Base-by-base conservation (phyloP, 176 grass and related monocot species). In the Microstegium vimineum region DNA sequence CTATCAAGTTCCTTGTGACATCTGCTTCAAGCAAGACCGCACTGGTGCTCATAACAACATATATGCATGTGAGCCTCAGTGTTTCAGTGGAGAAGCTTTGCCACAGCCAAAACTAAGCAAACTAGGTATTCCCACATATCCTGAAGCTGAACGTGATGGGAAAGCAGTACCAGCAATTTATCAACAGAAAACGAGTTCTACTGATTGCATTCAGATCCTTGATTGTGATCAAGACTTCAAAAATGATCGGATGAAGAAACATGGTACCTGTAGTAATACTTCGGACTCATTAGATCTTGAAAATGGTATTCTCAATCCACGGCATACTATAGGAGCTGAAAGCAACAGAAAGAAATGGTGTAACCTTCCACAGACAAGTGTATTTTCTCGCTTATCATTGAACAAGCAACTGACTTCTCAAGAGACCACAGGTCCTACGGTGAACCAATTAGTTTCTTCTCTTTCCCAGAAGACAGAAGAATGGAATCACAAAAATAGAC, bases 321-420 rank as follows among this genome's bases (percentile, higher is more conserved):
- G 25, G 17, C 17, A 78, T 66, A 67, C 16, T 73, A 30, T 23
- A 40, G 68, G 46, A 86, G 68, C 74, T 79, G 79, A 78, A 73
- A 74, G 47, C 9, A 83, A 67, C 30, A 78, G 40, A 54, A 66
- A 17, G 35, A 30, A 30, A 77, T 46, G 20, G 69, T 37, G 60
- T 84, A 82, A 59, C 18, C n/a, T 34, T 56, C 41, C 17, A 68
- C 84, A 57, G 43, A 85, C 46, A 35, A 89, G 59, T 16, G 86
- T 84, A 62, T 94, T 94, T 80, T 78, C 89, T 64, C 89, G 86
- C 52, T 80, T 94, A 47, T 71, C 85, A 77, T 18, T 1, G 27
- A 91, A 67, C 3, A 59, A 32, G 18, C 67, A 86, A 80, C 56
- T 33, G 63, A 31, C 35, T 69, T 31, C 65, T 51, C 5, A 54